These are phyloP conservation scores for Pneumocystis canis DNA, from an alignment of 1,139 yeast genomes.

Conservation along the genomic window DNA sequence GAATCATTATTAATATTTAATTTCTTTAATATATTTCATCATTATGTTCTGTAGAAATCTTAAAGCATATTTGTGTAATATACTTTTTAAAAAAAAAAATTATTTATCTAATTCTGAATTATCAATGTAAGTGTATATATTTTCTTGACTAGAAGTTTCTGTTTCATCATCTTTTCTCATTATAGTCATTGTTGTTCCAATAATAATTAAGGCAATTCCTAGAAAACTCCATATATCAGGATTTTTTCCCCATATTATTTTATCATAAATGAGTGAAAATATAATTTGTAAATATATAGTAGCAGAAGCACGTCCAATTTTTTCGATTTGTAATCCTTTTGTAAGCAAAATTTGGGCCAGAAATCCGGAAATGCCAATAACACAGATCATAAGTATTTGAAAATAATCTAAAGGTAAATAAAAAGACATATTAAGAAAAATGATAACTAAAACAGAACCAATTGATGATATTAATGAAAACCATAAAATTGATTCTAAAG, in stretches of 20 bases:
- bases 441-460: conserved; percentile 40
- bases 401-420: conserved; percentile 41
- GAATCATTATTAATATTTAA: too few relatives aligned
- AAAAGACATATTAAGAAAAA: conserved; percentile 46
- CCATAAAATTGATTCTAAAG: conserved; percentile 62
- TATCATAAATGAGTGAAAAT: background rate
- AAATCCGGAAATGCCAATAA: conserved; percentile 67
- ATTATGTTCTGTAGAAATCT: background rate
- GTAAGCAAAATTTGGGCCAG: conserved; percentile 66
- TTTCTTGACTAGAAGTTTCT: background rate
- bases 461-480: conserved; percentile 50
- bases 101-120: background rate
- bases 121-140: background rate
- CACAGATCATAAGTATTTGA: conserved; percentile 51
- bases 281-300: conserved; percentile 48
- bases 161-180: background rate
- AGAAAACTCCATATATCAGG: background rate
- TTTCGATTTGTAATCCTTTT: conserved; percentile 70
- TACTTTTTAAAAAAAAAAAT: background rate
- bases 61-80: background rate
- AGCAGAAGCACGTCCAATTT: conserved; percentile 63
- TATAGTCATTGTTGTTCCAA: background rate
- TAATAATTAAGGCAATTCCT: background rate
- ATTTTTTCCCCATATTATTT: background rate
- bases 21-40: background rate